phyloP scores from a whole-genome alignment of 2,329 filamentous ascomycete species.

The Parastagonospora avenae region DNA sequence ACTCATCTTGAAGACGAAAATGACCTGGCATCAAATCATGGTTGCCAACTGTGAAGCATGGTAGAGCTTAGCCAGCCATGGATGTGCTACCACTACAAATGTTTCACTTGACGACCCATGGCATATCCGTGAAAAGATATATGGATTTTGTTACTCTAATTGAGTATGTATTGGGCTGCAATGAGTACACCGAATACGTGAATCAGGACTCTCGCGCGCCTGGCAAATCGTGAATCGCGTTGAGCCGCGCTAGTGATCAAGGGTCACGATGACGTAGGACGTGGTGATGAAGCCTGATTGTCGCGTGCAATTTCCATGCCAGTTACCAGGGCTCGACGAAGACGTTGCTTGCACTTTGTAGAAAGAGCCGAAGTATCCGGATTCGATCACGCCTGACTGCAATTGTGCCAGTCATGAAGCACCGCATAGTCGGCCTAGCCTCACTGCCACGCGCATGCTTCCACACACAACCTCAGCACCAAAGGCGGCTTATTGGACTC shows the following conservation, averaged over 20 bases:
- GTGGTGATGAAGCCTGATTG: conserved; percentile 12
- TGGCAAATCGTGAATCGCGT: neutral
- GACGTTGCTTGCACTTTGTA: conserved; percentile 1
- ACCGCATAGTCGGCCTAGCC: conserved; percentile 32
- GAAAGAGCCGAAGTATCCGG: conserved; percentile 16
- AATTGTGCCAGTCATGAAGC: conserved; percentile 31
- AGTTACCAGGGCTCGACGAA: neutral
- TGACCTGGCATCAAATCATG: too few species aligned
- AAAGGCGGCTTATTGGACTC: conserved; percentile 5
- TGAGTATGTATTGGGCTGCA: too few species aligned
- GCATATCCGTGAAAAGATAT: too few species aligned
- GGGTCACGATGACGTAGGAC: conserved; percentile 24
- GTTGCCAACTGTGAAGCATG: too few species aligned
- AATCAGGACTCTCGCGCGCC: too few species aligned
- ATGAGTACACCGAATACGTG: too few species aligned
- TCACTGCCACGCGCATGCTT: conserved; percentile 22
- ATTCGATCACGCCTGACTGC: conserved; percentile 4
- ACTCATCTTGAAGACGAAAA: too few species aligned
- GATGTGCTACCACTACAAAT: too few species aligned
- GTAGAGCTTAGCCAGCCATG: too few species aligned
- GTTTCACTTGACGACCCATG: too few species aligned
- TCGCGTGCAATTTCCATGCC: conserved; percentile 19
- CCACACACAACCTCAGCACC: conserved; percentile 13
- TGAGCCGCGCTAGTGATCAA: neutral
- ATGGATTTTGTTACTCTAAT: too few species aligned